Evolutionary conservation across 768 basidiomycete species (phyloP), one percentile per base, ranked within the genome.

Genomic region (Baorangia bicolor): DNA sequence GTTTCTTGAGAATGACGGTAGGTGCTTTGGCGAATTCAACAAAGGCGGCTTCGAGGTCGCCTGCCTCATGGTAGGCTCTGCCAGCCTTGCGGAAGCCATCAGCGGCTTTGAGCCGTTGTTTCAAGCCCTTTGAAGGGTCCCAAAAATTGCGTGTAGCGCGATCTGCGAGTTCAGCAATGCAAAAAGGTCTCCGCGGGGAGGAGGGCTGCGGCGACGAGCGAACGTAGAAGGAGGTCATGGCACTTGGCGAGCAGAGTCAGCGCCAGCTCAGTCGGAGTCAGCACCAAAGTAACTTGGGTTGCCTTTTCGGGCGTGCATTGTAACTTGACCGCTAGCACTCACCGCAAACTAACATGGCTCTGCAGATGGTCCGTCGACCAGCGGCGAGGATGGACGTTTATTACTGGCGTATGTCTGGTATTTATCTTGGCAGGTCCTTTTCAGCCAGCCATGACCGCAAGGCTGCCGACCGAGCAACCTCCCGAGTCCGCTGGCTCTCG

Each of bases 1-100:
- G 74, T 60, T 81, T 86, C 74, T 93, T 88, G 12, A 90, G 79
- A 6, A 90, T 87, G 54, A 92, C 74, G 1, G 87, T 89, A 1
- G 89, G 88, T 10, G 90, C 87, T 56, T 77, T 82, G 2, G 89
- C 89, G 49, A 81, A 83, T 58, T 83, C 77, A 16, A 92, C 75
- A 67, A 90, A 92, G 1, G 85, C 87, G 23, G 70, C 74, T 67
- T 91, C 87, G 47, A 85, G 73, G 66, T 92, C 84, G 2, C 80
- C 80, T 20, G 74, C 71, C 35, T 77, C 75, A 1, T 71, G 69
- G 60, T 72, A 73, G 25, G 72, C 72, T 58, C 79, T 81, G 31
- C 80, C 87, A n/a, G 78, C 77, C 62, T 78, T 79, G 48, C 87
- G 77, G 52, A 82, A 79, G 58, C 74, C 77, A 73, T 89, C 86